Evolutionary conservation across 2,329 filamentous ascomycete species (phyloP).

Genomic region (Diaporthe citrichinensis): DNA sequence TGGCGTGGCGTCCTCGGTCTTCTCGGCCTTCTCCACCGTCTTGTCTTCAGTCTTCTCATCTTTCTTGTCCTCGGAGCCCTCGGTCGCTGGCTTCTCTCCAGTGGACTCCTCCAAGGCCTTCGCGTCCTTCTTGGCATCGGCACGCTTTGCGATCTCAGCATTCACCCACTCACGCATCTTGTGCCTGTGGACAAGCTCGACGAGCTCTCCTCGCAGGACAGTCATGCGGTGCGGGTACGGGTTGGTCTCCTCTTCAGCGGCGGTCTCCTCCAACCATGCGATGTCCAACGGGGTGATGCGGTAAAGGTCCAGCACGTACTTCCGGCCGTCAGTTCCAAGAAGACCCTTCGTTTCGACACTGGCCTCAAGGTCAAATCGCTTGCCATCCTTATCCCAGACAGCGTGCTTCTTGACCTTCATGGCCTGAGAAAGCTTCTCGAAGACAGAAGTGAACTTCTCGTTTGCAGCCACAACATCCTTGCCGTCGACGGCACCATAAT

Average conservation of each 20-base stretch:
- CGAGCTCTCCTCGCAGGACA: slow-evolving; percentile 88
- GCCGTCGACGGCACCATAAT: slow-evolving; percentile 97
- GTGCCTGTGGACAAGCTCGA: slow-evolving; percentile 86
- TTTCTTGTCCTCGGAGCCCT: slow-evolving; percentile 37
- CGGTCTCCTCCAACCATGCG: slow-evolving; percentile 86
- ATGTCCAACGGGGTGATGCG: slow-evolving; percentile 94
- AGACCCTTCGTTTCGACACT: slow-evolving; percentile 98
- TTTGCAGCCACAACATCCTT: slow-evolving; percentile 95
- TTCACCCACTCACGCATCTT: slow-evolving; percentile 94
- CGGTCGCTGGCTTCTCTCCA: slow-evolving; percentile 25
- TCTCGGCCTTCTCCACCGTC: slow-evolving; percentile 47
- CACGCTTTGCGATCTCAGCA: slow-evolving; percentile 78
- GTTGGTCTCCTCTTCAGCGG: slow-evolving; percentile 59
- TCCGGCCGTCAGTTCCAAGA: slow-evolving; percentile 95
- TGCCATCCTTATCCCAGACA: slow-evolving; percentile 97
- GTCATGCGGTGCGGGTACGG: slow-evolving; percentile 97
- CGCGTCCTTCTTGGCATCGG: slow-evolving; percentile 55
- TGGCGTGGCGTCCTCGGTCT: slow-evolving; percentile 49
- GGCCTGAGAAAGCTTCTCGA: slow-evolving; percentile 91
- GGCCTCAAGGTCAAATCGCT: slow-evolving; percentile 90
- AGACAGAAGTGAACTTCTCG: slow-evolving; percentile 85
- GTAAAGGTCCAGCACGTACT: slow-evolving; percentile 98
- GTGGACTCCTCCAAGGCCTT: slow-evolving; percentile 47
- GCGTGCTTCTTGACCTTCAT: slow-evolving; percentile 94
- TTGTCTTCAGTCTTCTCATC: slow-evolving; percentile 47